Base-by-base conservation (phyloP, 495 filamentous ascomycete genomes). In the Penicillium lagena region DNA sequence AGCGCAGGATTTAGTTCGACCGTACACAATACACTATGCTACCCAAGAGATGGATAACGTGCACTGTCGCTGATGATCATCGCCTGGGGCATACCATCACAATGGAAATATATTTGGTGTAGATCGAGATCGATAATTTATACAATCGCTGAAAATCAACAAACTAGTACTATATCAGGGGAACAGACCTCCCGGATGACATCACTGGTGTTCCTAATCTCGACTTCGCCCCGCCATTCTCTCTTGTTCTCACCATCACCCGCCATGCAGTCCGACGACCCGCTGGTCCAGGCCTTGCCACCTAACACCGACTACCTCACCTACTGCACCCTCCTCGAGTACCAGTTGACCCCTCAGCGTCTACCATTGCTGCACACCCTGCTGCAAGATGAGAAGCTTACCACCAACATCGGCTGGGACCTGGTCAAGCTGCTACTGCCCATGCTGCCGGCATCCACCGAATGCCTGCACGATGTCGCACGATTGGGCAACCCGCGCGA, bases 391-490 rank as follows among this genome's bases (percentile, higher is more conserved):
- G 79, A 82, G 35, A 78, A 77, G 37, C 75, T 98, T 42, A 90
- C 90, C 1, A 81, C 80, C 37, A 89, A 95, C 49, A 95, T 98
- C 56, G 94, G 93, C 37, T 98, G 93, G 93, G 93, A 98, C 58
- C 65, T 98, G 35, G 85, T 98, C 7, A 83, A 87, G 57, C 77
- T 95, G 38, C 79, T 98, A 2, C 70, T 96, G 13, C 82, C 86
- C 12, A 78, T 83, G 53, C 61, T 96, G 1, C 82, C 85, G 1
- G 81, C 76, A 31, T 87, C 83, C 3, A 76, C 81, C 33, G 66
- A 77, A 54, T 95, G 90, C 60, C 75, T 98, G 1, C 80, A 87
- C 40, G 76, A 83, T 62, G 75, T 87, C 11, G 91, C 94, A 13
- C 73, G 83, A 9, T 67, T 90, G 39, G 93, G 93, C 15, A 98